Conservation (phyloP, 176 grass and related monocot genomes). For the Chrysopogon serrulatus region DNA sequence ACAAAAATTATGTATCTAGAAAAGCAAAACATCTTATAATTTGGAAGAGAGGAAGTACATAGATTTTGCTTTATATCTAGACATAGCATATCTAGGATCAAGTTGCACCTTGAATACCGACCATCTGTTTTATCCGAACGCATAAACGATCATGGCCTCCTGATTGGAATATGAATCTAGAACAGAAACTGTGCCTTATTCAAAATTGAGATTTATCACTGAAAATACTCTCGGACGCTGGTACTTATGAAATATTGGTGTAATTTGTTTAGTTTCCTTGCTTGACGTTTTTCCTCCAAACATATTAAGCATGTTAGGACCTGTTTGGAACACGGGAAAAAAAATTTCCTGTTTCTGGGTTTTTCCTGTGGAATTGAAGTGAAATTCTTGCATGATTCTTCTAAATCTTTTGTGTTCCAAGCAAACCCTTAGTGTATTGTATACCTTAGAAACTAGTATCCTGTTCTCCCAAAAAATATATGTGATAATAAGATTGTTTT, state of each 20-base stretch:
- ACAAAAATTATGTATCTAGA: too few species aligned
- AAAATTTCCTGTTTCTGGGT: too few species aligned
- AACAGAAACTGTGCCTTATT: background rate
- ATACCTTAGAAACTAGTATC: background rate
- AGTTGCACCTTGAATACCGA: background rate
- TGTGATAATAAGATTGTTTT: background rate
- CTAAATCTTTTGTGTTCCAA: too few species aligned
- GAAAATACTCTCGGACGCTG: background rate
- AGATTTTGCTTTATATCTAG: too few species aligned
- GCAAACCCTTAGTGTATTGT: background rate
- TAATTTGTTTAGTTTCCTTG: background rate
- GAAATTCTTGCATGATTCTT: too few species aligned
- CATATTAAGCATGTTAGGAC: conserved; percentile 3
- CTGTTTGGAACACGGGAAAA: too few species aligned
- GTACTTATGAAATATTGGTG: background rate
- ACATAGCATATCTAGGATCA: background rate
- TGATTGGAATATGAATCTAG: conserved; percentile 2
- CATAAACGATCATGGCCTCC: background rate
- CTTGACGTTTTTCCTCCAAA: background rate
- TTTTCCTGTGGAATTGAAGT: too few species aligned
- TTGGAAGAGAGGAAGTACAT: too few species aligned
- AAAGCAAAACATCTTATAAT: too few species aligned
- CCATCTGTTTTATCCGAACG: background rate
- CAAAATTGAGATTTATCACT: background rate
- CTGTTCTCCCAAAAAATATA: background rate